phyloP scores from a whole-genome alignment of 805 yeast genomes.

The Zygoascus biomembranicola region DNA sequence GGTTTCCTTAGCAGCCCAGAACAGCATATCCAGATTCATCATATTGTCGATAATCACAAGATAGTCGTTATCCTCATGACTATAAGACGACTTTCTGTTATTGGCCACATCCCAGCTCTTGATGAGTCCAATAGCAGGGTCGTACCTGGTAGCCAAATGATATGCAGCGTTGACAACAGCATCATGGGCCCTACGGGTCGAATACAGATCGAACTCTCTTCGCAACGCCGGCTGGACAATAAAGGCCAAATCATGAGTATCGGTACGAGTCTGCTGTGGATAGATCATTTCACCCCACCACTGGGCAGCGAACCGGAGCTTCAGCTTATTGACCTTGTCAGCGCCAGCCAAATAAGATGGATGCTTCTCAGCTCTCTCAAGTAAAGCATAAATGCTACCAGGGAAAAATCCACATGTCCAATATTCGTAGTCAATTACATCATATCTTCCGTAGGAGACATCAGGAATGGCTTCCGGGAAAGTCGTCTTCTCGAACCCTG shows the following conservation, averaged over 20 bases:
- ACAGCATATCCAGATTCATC: slow-evolving; percentile 24
- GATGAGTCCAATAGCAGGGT: slow-evolving; percentile 20
- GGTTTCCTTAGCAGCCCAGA: slow-evolving; percentile 22
- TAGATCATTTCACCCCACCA: slow-evolving; percentile 8
- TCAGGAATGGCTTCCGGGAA: neutral
- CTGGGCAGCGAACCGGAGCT: slow-evolving; percentile 3
- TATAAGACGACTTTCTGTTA: slow-evolving; percentile 16
- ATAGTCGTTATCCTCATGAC: slow-evolving; percentile 18
- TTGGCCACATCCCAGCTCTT: slow-evolving; percentile 25
- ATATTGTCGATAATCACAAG: slow-evolving; percentile 26
- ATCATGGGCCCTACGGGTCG: slow-evolving; percentile 16
- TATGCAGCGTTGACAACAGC: slow-evolving; percentile 24
- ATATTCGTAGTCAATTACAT: slow-evolving; percentile 5
- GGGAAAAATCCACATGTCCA: slow-evolving; percentile 20
- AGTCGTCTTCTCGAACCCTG: slow-evolving; percentile 7
- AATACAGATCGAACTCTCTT: slow-evolving; percentile 21
- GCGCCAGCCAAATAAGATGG: neutral
- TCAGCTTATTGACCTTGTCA: neutral
- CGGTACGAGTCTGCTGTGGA: slow-evolving; percentile 16
- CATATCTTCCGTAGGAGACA: neutral
- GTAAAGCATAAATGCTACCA: slow-evolving; percentile 12
- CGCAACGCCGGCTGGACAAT: slow-evolving; percentile 23
- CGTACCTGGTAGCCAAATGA: slow-evolving; percentile 23
- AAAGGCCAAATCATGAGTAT: slow-evolving; percentile 28
- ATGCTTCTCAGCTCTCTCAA: slow-evolving; percentile 7